A percentile compares a stretch with the other conserved stretches of the same genome.
Conservation (phyloP, 192 early-diverging fungal genomes). For the Spizellomyces punctatus region DNA sequence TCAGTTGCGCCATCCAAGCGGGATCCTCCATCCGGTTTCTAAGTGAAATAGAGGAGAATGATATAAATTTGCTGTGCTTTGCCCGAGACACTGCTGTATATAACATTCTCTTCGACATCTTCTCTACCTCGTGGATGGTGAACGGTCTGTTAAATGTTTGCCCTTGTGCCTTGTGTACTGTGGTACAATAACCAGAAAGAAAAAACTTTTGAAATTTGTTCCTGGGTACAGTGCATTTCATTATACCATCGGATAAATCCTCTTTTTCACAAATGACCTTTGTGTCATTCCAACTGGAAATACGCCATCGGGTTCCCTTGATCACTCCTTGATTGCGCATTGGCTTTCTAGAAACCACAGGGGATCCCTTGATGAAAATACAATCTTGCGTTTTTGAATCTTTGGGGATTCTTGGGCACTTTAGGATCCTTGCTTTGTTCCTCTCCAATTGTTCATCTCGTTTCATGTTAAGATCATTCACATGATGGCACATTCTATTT, state of each 20-base stretch:
- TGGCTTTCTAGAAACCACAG: conserved; percentile 9
- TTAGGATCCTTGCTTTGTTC: neutral
- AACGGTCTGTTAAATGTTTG: conserved; percentile 21
- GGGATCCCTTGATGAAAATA: conserved; percentile 13
- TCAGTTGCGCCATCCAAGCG: too few species aligned
- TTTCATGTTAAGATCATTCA: conserved; percentile 19
- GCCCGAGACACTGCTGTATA: conserved; percentile 24
- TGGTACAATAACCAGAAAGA: conserved; percentile 16
- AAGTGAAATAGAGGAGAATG: too few species aligned
- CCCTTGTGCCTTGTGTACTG: conserved; percentile 20
- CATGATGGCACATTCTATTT: conserved; percentile 16
- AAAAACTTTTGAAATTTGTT: conserved; percentile 18
- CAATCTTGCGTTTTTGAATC: conserved; percentile 21
- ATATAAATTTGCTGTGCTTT: conserved; percentile 10
- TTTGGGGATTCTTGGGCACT: neutral
- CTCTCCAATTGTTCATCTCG: neutral
- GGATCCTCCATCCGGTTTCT: too few species aligned
- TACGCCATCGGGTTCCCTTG: conserved; percentile 19
- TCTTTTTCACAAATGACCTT: neutral
- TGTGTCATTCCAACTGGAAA: conserved; percentile 5
- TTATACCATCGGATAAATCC: too few species aligned
- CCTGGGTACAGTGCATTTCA: conserved; percentile 6
- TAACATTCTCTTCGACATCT: conserved; percentile 19
- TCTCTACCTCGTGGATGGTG: conserved; percentile 16
- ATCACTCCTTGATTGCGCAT: neutral